Conservation (phyloP, 805 yeast genomes). For the Wickerhamomyces alni region DNA sequence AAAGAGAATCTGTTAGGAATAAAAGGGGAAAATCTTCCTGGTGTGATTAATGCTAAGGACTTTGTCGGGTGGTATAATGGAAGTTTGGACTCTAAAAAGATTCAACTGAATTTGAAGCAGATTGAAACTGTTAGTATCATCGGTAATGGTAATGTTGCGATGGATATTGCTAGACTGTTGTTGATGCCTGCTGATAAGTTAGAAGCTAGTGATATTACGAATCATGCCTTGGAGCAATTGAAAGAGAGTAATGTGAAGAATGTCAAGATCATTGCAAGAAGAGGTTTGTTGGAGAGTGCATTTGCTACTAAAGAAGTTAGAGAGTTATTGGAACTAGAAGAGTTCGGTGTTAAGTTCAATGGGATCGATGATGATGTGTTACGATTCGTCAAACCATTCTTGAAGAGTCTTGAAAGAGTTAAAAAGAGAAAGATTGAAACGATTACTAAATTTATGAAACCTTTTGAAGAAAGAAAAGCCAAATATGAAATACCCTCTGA, state of each 20-base stretch:
- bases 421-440: conserved; percentile 63
- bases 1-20: conserved; percentile 46
- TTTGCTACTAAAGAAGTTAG: conserved; percentile 90
- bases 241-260: conserved; percentile 46
- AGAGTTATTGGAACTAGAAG: conserved; percentile 63
- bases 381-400: conserved; percentile 21
- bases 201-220: conserved; percentile 66
- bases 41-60: conserved; percentile 73
- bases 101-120: conserved; percentile 52
- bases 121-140: conserved; percentile 68
- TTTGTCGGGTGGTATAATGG: conserved; percentile 98
- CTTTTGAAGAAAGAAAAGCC: conserved; percentile 22
- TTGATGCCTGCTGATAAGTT: conserved; percentile 55
- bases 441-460: conserved; percentile 43
- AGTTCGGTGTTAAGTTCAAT: conserved; percentile 40
- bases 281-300: conserved; percentile 82
- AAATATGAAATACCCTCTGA: conserved; percentile 15
- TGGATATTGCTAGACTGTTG: conserved; percentile 81
- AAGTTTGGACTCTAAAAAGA: conserved; percentile 52
- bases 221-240: conserved; percentile 51
- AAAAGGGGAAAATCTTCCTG: conserved; percentile 51
- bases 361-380: conserved; percentile 39
- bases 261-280: conserved; percentile 74
- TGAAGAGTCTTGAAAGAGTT: conserved; percentile 34
- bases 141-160: conserved; percentile 97